Conservation (phyloP, 345 rosid species). For the Rhizophora mangle region DNA sequence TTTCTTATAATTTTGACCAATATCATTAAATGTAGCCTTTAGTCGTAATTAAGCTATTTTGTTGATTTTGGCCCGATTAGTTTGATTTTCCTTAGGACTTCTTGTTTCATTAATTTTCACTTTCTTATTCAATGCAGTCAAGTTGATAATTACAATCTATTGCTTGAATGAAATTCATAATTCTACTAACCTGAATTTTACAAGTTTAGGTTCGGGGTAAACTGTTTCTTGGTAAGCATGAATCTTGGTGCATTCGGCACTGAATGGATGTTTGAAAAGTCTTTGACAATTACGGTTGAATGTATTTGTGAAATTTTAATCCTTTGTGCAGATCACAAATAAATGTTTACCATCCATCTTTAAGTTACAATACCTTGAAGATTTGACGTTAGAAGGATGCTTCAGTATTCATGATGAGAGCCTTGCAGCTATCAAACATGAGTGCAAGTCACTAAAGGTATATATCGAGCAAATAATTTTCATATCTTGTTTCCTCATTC, state of each 20-base stretch:
- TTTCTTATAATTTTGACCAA: neutral
- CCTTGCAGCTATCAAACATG: slow-evolving; percentile 39
- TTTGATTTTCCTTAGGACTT: neutral
- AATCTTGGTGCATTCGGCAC: neutral
- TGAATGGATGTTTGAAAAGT: neutral
- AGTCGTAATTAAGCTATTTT: neutral
- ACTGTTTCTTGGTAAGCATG: too few species aligned
- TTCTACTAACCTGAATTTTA: too few species aligned
- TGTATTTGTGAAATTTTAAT: neutral
- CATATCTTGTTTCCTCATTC: neutral
- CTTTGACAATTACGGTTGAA: neutral
- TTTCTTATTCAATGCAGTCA: too few species aligned
- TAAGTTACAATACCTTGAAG: slow-evolving; percentile 54
- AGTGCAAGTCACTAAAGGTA: slow-evolving; percentile 68
- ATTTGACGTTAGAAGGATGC: slow-evolving; percentile 62
- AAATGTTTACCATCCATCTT: slow-evolving; percentile 50
- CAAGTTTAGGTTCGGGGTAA: too few species aligned
- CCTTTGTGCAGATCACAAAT: slow-evolving; percentile 49
- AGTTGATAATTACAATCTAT: too few species aligned
- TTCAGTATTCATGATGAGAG: slow-evolving; percentile 54
- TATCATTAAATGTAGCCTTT: neutral
- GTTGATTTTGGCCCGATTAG: slow-evolving; percentile 1
- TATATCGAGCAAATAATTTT: slow-evolving; percentile 3
- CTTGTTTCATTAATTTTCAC: too few species aligned
- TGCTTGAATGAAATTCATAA: too few species aligned